Base-by-base conservation (phyloP, 352 stramenopile species). In the Globisporangium camurandrum region DNA sequence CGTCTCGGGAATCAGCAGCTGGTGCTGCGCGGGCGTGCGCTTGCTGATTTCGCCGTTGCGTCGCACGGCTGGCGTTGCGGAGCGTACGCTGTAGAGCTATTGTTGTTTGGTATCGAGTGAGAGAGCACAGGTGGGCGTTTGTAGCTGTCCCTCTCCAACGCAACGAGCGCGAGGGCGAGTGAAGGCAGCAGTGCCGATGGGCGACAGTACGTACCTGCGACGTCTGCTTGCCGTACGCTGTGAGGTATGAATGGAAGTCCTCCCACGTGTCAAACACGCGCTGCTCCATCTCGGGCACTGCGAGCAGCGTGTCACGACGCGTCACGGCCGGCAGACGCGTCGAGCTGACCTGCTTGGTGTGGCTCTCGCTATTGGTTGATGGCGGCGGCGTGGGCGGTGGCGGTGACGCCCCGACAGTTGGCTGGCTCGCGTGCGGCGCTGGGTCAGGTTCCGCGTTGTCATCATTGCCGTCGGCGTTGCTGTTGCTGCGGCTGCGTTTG, bases 41-140 rank as follows among this genome's bases (percentile, higher is more conserved):
- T 67, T 64, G 47, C 16, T 51, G 28, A 68, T 20, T 43, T 62
- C 14, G 20, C 24, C 45, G 28, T 68, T 68, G 33, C 61, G 56
- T 22, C 57, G 51, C 14, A 48, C 49, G n/a, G 61, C 51, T 10
- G 61, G 61, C 12, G 61, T 68, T 24, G 61, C 61, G 16, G 61
- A 65, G 0, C 61, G 56, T 11, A 68, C 61, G 51, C 56, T 68
- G 53, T 65, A 68, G 22, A 65, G 56, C 57, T 59, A 36, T 36
- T 7, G 43, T 10, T 37, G 30, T 14, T 24, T 22, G 6, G 38
- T 3, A 39, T 19, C 43, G 34, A 47, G n/a, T 3, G 41, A 34
- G 41, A 31, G 22, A 17, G 30, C 9, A 34, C 30, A 34, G 8
- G 9, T 34, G 30, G 30, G 12, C 9, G 30, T 12, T 8, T 12